These are phyloP conservation scores for Glycine latifolia DNA, from an alignment of 306 rosid species.

Conservation along the genomic window DNA sequence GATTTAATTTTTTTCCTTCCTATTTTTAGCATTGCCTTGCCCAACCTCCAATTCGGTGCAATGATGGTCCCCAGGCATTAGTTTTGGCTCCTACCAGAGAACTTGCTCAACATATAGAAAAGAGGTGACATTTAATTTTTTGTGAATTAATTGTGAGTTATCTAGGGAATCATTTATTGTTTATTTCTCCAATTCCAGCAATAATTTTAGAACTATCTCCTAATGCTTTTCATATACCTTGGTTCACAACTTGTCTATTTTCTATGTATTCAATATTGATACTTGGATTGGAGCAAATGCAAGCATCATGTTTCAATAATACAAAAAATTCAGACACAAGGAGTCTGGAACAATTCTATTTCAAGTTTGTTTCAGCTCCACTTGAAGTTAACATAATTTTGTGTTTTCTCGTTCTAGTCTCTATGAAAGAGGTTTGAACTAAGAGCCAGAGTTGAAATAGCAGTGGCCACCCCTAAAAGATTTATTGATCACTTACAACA, in stretches of 20 bases:
- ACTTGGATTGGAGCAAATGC: neutral
- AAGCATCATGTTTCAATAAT: neutral
- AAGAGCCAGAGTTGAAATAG: conserved; percentile 78
- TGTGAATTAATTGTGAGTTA: conserved; percentile 19
- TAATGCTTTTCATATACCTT: neutral
- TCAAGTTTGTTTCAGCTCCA: neutral
- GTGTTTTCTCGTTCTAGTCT: conserved; percentile 44
- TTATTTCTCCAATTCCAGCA: conserved; percentile 25
- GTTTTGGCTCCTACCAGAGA: conserved; percentile 93
- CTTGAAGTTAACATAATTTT: neutral
- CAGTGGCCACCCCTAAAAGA: conserved; percentile 92
- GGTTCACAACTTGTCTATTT: conserved; percentile 3
- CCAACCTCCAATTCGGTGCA: conserved; percentile 71
- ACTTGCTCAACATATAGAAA: conserved; percentile 93
- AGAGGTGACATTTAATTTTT: conserved; percentile 63
- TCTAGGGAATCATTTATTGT: neutral
- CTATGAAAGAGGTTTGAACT: conserved; percentile 77
- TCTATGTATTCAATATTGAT: neutral
- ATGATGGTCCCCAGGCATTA: conserved; percentile 85
- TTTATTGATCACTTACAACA: conserved; percentile 90
- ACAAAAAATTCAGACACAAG: neutral
- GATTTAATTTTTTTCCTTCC: conserved; percentile 36
- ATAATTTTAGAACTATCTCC: conserved; percentile 20
- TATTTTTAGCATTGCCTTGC: conserved; percentile 79
- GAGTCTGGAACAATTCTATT: neutral